phyloP scores from a whole-genome alignment of 2,329 filamentous ascomycete genomes.

The Sclerotinia spermophila region DNA sequence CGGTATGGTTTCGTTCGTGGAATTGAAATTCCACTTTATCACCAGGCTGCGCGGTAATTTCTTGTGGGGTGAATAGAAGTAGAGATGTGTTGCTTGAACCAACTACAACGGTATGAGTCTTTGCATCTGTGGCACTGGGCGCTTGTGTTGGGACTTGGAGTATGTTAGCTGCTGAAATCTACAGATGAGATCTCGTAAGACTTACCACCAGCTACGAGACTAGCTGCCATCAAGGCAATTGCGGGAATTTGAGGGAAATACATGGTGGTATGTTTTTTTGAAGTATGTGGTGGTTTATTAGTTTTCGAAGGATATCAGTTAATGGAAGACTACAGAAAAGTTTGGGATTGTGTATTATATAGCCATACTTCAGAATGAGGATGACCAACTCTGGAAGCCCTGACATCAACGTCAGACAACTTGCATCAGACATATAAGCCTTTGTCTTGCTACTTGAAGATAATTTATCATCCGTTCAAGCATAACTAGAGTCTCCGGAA shows the following conservation, averaged over 20 bases:
- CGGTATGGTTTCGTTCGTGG: constrained; percentile 68
- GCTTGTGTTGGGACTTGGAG: not conserved
- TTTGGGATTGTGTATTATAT: not conserved
- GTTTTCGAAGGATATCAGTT: not conserved
- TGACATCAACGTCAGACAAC: not conserved
- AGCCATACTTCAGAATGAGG: not conserved
- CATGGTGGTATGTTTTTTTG: not conserved
- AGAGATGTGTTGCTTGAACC: constrained; percentile 42
- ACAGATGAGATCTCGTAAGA: not conserved
- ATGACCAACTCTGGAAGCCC: not conserved
- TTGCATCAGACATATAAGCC: not conserved
- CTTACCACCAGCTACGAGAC: not conserved
- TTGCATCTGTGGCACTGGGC: not conserved
- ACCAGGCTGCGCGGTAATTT: constrained; percentile 58
- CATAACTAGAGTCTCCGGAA: not conserved
- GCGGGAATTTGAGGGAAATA: not conserved
- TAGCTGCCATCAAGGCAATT: constrained; percentile 3
- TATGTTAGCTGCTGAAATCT: not conserved
- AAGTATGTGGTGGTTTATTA: not conserved
- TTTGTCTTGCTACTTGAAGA: too few relatives aligned
- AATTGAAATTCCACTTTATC: constrained; percentile 66
- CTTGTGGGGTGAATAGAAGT: constrained; percentile 62
- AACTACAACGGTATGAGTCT: constrained; percentile 62
- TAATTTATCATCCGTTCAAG: not conserved
- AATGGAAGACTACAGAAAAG: not conserved